Evolutionary conservation across 192 early-diverging fungal species (phyloP).

Genomic region (Ambispora gerdemannii): DNA sequence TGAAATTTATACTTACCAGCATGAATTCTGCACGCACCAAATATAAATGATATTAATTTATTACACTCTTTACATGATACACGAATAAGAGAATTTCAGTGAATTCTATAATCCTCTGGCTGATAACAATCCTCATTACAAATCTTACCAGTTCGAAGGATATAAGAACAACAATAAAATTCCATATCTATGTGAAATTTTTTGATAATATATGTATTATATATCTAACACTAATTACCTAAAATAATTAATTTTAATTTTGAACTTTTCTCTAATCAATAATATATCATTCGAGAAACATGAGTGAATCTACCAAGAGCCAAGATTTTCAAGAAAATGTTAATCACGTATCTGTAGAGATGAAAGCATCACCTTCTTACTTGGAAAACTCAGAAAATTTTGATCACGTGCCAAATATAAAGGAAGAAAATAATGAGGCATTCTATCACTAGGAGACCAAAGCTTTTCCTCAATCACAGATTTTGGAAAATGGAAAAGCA

Average conservation of each 20-base stretch:
- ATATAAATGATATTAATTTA: no score
- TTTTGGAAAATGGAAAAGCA: constrained; percentile 11
- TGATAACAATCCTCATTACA: not conserved
- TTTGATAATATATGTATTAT: constrained; percentile 16
- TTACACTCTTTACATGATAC: not conserved
- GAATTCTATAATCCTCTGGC: not conserved
- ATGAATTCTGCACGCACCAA: constrained; percentile 1
- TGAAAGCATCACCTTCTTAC: constrained; percentile 3
- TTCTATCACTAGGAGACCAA: no score
- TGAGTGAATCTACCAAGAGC: constrained; percentile 19
- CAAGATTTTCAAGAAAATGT: constrained; percentile 8
- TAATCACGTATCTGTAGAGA: no score
- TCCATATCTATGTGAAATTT: constrained; percentile 14
- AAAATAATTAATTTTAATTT: constrained; percentile 10
- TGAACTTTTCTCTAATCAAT: constrained; percentile 20
- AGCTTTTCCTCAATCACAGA: constrained; percentile 20
- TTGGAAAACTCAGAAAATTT: not conserved
- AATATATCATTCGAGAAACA: constrained; percentile 21
- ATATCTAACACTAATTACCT: constrained; percentile 15
- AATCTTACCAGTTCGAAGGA: constrained; percentile 6
- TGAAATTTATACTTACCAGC: no score
- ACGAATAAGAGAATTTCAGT: not conserved
- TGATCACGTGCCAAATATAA: no score
- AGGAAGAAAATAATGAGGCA: no score
- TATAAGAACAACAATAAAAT: constrained; percentile 16